phyloP scores from a whole-genome alignment of 805 yeast genomes.

The Sungouiozyma intestinalis region DNA sequence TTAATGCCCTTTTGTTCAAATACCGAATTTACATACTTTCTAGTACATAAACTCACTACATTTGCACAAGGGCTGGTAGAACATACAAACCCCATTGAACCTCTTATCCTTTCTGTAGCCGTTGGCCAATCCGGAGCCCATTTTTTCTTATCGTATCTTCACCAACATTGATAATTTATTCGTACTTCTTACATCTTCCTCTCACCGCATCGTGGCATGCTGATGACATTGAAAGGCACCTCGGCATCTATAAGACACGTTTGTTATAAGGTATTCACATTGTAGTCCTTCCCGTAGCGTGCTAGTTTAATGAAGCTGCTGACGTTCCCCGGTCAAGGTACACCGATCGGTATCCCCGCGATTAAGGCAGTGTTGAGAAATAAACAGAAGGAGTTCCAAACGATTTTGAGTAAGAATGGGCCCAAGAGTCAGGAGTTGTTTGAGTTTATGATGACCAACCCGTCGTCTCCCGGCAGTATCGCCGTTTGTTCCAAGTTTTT shows the following conservation, averaged over 20 bases:
- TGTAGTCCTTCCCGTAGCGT: neutral
- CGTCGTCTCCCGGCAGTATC: conserved; percentile 25
- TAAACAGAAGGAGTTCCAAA: conserved; percentile 13
- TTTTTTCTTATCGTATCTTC: no score
- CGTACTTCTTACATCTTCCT: no score
- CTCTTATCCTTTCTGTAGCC: no score
- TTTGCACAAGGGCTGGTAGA: conserved; percentile 56
- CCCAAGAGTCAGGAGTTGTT: conserved; percentile 15
- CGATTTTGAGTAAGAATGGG: conserved; percentile 11
- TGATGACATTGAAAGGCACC: no score
- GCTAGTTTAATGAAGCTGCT: conserved; percentile 15
- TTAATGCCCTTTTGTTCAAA: conserved; percentile 49
- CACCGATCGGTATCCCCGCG: conserved; percentile 20
- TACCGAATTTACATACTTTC: neutral
- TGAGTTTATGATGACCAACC: conserved; percentile 16
- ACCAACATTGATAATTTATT: no score
- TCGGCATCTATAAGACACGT: no score
- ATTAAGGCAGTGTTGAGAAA: conserved; percentile 17
- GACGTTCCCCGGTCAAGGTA: conserved; percentile 30
- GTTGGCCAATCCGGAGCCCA: no score
- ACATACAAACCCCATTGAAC: no score
- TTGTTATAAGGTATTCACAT: neutral
- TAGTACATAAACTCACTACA: neutral
- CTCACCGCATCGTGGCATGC: no score
- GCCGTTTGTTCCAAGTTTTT: conserved; percentile 25